A percentile compares a stretch with the other conserved stretches of the same genome.
These are phyloP conservation scores for Sicyos baderoa DNA, from an alignment of 306 rosid species.

Conservation along the genomic window DNA sequence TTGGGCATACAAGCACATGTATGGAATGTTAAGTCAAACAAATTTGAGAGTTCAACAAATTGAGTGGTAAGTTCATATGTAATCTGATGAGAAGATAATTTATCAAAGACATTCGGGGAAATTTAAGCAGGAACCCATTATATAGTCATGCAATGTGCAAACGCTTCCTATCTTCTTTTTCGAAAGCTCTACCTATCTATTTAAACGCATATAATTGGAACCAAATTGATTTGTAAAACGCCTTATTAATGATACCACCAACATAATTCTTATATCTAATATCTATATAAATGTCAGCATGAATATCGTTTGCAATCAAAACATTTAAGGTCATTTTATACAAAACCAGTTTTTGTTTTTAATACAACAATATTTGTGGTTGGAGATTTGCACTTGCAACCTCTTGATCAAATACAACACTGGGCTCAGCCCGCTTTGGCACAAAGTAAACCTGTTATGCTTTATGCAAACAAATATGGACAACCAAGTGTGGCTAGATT, in stretches of 20 bases:
- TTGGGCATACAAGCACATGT: constrained; percentile 91
- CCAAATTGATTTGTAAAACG: not conserved
- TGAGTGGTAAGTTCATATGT: not conserved
- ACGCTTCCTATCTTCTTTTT: not conserved
- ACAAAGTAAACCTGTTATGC: not conserved
- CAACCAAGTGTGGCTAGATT: not conserved
- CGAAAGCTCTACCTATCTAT: no score
- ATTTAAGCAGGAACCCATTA: not conserved
- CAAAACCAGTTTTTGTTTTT: not conserved
- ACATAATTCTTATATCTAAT: not conserved
- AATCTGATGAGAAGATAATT: not conserved
- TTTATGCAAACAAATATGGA: not conserved
- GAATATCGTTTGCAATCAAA: not conserved
- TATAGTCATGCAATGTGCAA: not conserved
- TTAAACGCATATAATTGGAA: not conserved
- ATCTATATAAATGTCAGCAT: not conserved
- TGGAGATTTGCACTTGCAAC: no score
- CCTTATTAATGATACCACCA: not conserved
- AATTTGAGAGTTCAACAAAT: not conserved
- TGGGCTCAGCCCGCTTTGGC: no score
- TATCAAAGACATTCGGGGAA: not conserved
- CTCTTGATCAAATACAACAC: no score
- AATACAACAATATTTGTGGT: no score
- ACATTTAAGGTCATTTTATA: not conserved
- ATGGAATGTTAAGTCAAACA: constrained; percentile 49